Evolutionary conservation across 2,329 filamentous ascomycete species (phyloP), one percentile per base, ranked within the genome.

Genomic region (Aspergillus fischeri): DNA sequence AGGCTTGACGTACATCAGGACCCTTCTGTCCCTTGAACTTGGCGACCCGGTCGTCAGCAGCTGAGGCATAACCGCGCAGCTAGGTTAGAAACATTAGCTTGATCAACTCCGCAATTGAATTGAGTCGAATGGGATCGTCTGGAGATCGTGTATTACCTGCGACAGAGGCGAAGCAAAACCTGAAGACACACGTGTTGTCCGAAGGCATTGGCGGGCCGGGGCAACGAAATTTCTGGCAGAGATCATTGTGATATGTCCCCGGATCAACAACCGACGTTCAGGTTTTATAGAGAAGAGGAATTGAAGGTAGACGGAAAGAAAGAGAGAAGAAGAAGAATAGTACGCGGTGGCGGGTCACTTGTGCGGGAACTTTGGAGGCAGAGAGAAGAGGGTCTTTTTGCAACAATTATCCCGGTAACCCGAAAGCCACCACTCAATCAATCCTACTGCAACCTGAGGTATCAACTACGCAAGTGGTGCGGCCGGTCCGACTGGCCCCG

Each of bases 1-100:
- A 48, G 68, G 57, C 64, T 64, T 65, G 62, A 81, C 89, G 76
- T 86, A 94, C 91, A 82, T 93, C 88, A 74, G 88, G 81, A 74
- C 90, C 91, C 81, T 96, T 97, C 75, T 86, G 83, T 68, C 93
- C 94, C 72, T 91, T 88, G 83, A 97, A 99, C 81, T 94, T 90
- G 77, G 92, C 94, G 70, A 97, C 92, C 69, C 85, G 85, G 45
- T 90, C 85, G 60, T 83, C 78, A 76, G 74, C 81, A 60, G 75
- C 68, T 60, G 68, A 70, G 71, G 73, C 68, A 72, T 84, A 74
- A 84, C 85, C 80, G 88, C 92, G 78, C 77, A 84, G 74, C 86
- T 79, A 68, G 35, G 62, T 48, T 48, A 59, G 42, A 53, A 25
- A 17, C 42, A 62, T 73, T 60, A 68, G 59, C 54, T 29, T 57